A percentile compares a stretch with the other conserved stretches of the same genome.
These are phyloP conservation scores for Fagopyrum tataricum DNA, from an alignment of 148 eudicot species.

Conservation along the genomic window DNA sequence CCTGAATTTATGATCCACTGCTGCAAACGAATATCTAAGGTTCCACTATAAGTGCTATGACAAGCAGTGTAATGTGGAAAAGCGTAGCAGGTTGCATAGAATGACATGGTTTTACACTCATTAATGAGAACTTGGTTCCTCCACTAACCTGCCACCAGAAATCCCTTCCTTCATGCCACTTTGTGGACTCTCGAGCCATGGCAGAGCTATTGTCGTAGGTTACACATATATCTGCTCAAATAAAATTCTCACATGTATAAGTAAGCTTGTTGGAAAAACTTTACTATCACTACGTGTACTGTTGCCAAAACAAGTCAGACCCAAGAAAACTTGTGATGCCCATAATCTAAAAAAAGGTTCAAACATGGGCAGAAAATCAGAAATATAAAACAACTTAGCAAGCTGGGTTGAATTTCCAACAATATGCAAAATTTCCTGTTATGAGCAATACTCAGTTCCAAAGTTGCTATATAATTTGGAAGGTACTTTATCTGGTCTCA, in stretches of 20 bases:
- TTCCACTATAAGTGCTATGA: background rate
- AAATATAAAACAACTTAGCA: background rate
- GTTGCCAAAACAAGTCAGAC: background rate
- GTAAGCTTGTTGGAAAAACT: background rate
- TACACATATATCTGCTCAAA: constrained; percentile 67
- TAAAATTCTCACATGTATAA: background rate
- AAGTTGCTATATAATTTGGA: background rate
- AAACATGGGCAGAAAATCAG: background rate
- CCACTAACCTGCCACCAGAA: constrained; percentile 95
- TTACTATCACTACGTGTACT: background rate
- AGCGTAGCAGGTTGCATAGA: background rate
- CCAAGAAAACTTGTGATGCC: background rate
- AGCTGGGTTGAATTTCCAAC: background rate
- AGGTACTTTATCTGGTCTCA: background rate
- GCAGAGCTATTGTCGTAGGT: constrained; percentile 81
- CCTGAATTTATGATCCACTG: background rate
- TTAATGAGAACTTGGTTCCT: background rate
- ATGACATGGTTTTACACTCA: background rate
- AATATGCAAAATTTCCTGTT: background rate
- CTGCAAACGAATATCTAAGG: background rate
- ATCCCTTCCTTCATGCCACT: constrained; percentile 82
- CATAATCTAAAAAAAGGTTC: background rate
- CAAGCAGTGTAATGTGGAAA: background rate
- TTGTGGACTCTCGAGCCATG: constrained; percentile 64
- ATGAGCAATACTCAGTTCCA: background rate